phyloP scores from a whole-genome alignment of 2,329 filamentous ascomycete genomes.

The Madurella mycetomatis region DNA sequence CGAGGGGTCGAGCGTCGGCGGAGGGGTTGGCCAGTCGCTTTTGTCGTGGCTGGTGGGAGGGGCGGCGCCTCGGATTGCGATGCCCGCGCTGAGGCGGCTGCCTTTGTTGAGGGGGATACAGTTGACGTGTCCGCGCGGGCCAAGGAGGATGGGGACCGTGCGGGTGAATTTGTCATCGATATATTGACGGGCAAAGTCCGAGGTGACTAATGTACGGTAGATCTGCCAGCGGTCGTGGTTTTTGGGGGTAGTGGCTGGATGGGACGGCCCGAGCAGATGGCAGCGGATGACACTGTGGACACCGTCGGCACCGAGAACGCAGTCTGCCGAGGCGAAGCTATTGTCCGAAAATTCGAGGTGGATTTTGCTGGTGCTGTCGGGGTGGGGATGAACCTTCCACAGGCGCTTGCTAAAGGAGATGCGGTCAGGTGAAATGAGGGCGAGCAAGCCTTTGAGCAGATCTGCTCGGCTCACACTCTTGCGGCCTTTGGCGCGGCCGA shows the following conservation, averaged over 20 bases:
- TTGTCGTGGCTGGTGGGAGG: background rate
- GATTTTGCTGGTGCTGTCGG: slow-evolving; percentile 11
- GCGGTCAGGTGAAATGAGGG: slow-evolving; percentile 23
- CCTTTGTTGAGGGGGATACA: slow-evolving; percentile 33
- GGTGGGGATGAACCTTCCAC: slow-evolving; percentile 20
- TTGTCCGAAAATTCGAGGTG: slow-evolving; percentile 28
- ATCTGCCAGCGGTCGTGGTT: slow-evolving; percentile 33
- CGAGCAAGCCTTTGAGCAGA: slow-evolving; percentile 29
- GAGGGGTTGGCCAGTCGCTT: background rate
- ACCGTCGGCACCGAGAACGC: slow-evolving; percentile 35
- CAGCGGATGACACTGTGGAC: slow-evolving; percentile 31
- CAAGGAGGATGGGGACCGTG: slow-evolving; percentile 32
- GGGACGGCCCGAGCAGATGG: slow-evolving; percentile 29
- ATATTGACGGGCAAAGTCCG: slow-evolving; percentile 25
- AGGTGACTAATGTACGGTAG: slow-evolving; percentile 27
- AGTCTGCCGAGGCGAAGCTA: slow-evolving; percentile 24
- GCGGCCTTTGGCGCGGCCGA: slow-evolving; percentile 32
- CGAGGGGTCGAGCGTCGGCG: slow-evolving; percentile 24
- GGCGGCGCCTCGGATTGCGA: slow-evolving; percentile 30
- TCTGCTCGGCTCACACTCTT: slow-evolving; percentile 33
- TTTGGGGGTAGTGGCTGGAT: slow-evolving; percentile 30
- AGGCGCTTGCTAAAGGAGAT: slow-evolving; percentile 26
- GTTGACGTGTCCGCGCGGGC: slow-evolving; percentile 32
- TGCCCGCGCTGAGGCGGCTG: slow-evolving; percentile 32
- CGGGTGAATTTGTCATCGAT: slow-evolving; percentile 30